Evolutionary conservation across 257 asterid genomes (phyloP), one percentile per base, ranked within the genome.

Genomic region (Ajuga chamaepitys): DNA sequence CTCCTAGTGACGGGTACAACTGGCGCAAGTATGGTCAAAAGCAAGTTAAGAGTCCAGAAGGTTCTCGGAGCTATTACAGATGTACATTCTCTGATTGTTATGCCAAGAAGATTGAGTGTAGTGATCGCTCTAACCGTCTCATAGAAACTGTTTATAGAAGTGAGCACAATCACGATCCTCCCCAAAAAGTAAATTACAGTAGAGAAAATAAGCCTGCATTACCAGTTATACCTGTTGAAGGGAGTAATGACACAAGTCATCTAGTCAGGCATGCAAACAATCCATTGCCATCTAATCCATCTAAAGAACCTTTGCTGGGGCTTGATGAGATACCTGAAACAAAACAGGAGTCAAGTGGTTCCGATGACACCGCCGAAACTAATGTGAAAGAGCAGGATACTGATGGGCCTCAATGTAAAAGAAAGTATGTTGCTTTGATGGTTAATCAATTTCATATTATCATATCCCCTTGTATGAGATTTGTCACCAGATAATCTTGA

Each of bases 11-110:
- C 75, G 98, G 98, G 74, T 91, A 78, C 81, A 91, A 91, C 74
- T 91, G 96, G 98, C 86, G 96, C 70, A 91, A 91, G 82, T 91
- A 91, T 75, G 98, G 96, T 71, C 95, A 91, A 68, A 91, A 91
- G 88, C 95, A 86, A 85, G 96, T 91, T 68, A 91, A 88, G 88
- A 85, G 90, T 81, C 98, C 96, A 45, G 88, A 83, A 79, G 98
- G 98, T 68, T 86, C 90, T 70, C 85, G 96, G 51, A 91, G 98
- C 82, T 91, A 88, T 73, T 88, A 91, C 82, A 78, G 95, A 82
- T 91, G 98, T 87, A 86, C 95, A 46, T 74, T 80, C 73, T 81
- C 88, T 1, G 87, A 91, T 61, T 91, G 95, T 64, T 71, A 18
- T 51, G 95, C 98, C 66, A 86, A 88, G 84, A 91, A 88, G 83